phyloP scores from a whole-genome alignment of 495 filamentous ascomycete genomes.

The Neurospora sp. region DNA sequence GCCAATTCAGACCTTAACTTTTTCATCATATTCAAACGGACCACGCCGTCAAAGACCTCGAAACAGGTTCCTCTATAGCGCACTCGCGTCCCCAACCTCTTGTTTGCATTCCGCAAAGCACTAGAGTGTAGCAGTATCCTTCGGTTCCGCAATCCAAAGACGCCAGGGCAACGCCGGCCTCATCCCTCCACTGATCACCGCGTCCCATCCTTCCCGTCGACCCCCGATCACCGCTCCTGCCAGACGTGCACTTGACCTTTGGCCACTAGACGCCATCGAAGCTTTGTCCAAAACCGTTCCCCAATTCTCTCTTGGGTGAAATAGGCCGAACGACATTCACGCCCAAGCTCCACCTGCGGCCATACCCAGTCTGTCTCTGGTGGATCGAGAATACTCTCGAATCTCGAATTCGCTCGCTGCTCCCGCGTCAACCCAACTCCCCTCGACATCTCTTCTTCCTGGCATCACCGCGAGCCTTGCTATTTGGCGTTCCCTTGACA shows the following conservation, averaged over 20 bases:
- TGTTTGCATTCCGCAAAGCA: background rate
- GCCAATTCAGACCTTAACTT: background rate
- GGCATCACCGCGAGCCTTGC: background rate
- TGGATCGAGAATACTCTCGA: background rate
- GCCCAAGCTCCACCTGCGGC: background rate
- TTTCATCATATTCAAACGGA: background rate
- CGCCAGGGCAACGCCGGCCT: background rate
- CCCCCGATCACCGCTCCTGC: background rate
- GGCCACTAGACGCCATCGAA: background rate
- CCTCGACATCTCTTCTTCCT: background rate
- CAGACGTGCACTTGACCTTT: background rate
- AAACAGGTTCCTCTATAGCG: background rate
- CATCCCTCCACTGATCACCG: background rate
- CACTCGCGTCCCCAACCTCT: background rate
- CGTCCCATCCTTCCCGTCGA: background rate
- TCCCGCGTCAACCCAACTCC: background rate
- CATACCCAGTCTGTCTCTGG: background rate
- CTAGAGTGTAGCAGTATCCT: background rate
- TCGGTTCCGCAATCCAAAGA: background rate
- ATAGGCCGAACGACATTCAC: background rate
- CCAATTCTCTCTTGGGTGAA: background rate
- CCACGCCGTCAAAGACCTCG: background rate
- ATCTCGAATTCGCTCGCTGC: background rate
- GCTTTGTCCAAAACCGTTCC: background rate
- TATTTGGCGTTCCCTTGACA: background rate